Evolutionary conservation across 2,329 filamentous ascomycete genomes (phyloP).

Genomic region (Exserohilum turcica): DNA sequence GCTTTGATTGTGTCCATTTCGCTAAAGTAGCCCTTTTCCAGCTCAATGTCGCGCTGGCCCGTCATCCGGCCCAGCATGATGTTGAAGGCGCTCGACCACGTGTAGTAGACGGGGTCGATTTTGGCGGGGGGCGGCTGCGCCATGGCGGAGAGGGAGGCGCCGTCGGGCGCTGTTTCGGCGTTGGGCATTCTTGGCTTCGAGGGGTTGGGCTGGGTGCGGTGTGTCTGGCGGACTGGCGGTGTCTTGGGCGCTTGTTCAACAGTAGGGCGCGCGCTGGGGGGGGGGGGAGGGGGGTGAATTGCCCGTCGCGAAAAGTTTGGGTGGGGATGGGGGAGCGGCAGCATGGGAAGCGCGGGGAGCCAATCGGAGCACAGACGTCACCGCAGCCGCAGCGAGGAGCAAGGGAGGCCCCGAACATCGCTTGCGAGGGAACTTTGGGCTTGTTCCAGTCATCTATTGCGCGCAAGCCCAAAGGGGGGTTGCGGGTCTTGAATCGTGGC

Average conservation of each 20-base stretch:
- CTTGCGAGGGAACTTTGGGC: constrained; percentile 18
- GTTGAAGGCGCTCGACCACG: constrained; percentile 84
- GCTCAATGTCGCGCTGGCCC: constrained; percentile 30
- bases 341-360: constrained; percentile 22
- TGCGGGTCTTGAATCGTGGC: not conserved
- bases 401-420: constrained; percentile 16
- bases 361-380: constrained; percentile 30
- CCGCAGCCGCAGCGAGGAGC: constrained; percentile 10
- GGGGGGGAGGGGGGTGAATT: too few species aligned
- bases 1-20: constrained; percentile 77
- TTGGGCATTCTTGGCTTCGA: constrained; percentile 27
- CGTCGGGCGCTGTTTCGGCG: constrained; percentile 35
- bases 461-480: constrained; percentile 1
- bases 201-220: not conserved
- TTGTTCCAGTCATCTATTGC: constrained; percentile 24
- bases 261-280: constrained; percentile 15
- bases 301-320: constrained; percentile 29
- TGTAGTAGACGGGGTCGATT: constrained; percentile 52
- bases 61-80: constrained; percentile 70
- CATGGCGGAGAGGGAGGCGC: constrained; percentile 31
- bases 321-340: constrained; percentile 8
- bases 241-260: not conserved
- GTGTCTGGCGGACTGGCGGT: not conserved
- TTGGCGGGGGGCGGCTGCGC: constrained; percentile 26
- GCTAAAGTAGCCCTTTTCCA: constrained; percentile 69